These are phyloP conservation scores for Candida berthetii DNA, from an alignment of 805 yeast genomes.

Conservation along the genomic window DNA sequence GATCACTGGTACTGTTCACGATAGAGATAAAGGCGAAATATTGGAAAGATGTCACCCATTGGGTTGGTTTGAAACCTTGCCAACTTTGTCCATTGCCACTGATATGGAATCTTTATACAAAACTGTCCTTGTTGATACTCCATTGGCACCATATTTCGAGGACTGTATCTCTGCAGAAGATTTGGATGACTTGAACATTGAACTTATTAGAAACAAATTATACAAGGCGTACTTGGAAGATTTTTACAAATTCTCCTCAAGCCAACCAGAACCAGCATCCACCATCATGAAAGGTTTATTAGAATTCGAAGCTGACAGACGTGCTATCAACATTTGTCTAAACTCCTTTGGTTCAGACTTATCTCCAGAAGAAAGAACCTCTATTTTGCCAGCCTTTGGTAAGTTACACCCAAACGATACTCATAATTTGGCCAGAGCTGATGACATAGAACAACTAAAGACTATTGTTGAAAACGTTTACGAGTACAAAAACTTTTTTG, in stretches of 20 bases:
- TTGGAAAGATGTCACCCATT: constrained; percentile 90
- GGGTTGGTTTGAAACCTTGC: constrained; percentile 98
- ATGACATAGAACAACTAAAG: constrained; percentile 82
- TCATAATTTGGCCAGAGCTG: constrained; percentile 62
- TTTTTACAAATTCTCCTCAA: constrained; percentile 59
- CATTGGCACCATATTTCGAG: constrained; percentile 93
- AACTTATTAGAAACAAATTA: constrained; percentile 84
- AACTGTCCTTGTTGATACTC: constrained; percentile 92
- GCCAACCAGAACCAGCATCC: constrained; percentile 68
- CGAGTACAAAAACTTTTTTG: constrained; percentile 58
- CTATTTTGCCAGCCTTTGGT: constrained; percentile 79
- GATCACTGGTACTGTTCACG: constrained; percentile 96
- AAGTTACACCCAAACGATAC: constrained; percentile 66
- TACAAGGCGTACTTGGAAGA: constrained; percentile 93
- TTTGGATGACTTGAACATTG: constrained; percentile 92
- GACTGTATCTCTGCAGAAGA: constrained; percentile 83
- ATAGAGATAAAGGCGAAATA: constrained; percentile 84
- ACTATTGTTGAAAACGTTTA: constrained; percentile 54
- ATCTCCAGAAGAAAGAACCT: constrained; percentile 60
- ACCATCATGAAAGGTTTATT: constrained; percentile 77
- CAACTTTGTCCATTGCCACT: constrained; percentile 90
- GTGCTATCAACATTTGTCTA: constrained; percentile 85
- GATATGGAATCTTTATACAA: constrained; percentile 91
- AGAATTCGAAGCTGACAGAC: constrained; percentile 90
- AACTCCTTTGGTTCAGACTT: constrained; percentile 86